These are phyloP conservation scores for Hypomyces perniciosus DNA, from an alignment of 2,329 filamentous ascomycete species.

Conservation along the genomic window DNA sequence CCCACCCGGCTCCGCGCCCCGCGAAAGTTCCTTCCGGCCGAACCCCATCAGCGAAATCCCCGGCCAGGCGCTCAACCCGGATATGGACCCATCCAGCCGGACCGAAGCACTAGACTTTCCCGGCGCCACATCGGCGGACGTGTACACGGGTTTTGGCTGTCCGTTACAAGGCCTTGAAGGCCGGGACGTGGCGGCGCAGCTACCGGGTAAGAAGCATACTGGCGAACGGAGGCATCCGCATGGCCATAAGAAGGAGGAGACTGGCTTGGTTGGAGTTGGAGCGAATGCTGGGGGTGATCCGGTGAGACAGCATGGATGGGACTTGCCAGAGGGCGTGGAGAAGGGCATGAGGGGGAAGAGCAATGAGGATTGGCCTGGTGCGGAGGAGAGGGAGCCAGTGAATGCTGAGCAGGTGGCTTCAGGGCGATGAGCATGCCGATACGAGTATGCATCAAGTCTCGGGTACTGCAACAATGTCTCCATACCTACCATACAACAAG, in stretches of 20 bases:
- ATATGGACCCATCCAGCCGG: slow-evolving; percentile 16
- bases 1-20: slow-evolving; percentile 58
- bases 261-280: slow-evolving; percentile 35
- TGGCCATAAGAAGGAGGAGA: slow-evolving; percentile 25
- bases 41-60: slow-evolving; percentile 30
- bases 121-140: slow-evolving; percentile 39
- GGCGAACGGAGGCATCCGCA: slow-evolving; percentile 21
- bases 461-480: too few relatives aligned
- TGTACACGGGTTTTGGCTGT: slow-evolving; percentile 39
- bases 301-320: slow-evolving; percentile 22
- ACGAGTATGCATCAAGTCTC: too few relatives aligned
- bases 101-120: slow-evolving; percentile 31
- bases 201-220: slow-evolving; percentile 24
- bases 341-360: neutral
- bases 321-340: slow-evolving; percentile 9
- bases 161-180: slow-evolving; percentile 37
- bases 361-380: neutral
- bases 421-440: neutral
- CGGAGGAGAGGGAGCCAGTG: neutral
- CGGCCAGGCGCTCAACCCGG: slow-evolving; percentile 28
- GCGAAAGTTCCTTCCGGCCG: slow-evolving; percentile 34
- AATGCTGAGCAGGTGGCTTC: slow-evolving; percentile 2
- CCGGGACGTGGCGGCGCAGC: slow-evolving; percentile 26
- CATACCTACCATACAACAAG: too few relatives aligned
- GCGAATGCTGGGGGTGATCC: slow-evolving; percentile 24